Evolutionary conservation across 2,329 filamentous ascomycete genomes (phyloP).

Genomic region (Calcarisporium arbuscula): DNA sequence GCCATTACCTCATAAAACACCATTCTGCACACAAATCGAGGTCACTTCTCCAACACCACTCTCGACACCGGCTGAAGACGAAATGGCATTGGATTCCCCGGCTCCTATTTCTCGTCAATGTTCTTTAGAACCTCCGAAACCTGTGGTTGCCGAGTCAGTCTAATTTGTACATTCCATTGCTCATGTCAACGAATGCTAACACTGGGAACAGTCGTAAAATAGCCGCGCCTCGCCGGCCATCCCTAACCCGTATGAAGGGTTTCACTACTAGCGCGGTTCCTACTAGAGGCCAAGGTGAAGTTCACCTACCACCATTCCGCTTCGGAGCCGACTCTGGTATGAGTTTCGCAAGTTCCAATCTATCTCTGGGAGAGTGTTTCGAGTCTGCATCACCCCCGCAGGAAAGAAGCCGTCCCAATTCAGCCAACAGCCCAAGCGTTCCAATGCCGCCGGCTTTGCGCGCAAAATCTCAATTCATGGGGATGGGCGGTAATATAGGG

Average conservation of each 20-base stretch:
- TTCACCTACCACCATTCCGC: conserved; percentile 58
- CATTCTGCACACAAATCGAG: conserved; percentile 59
- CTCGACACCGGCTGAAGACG: conserved; percentile 37
- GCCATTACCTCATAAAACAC: conserved; percentile 79
- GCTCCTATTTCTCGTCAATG: conserved; percentile 38
- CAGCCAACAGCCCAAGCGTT: conserved; percentile 52
- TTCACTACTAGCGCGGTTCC: conserved; percentile 62
- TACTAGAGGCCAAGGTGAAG: conserved; percentile 41
- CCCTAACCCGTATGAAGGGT: conserved; percentile 67
- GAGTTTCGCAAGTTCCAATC: conserved; percentile 26
- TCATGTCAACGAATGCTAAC: conserved; percentile 16
- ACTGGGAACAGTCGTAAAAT: conserved; percentile 52
- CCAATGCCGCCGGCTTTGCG: conserved; percentile 54
- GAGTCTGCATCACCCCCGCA: conserved; percentile 66
- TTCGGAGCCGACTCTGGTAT: conserved; percentile 48
- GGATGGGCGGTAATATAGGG: conserved; percentile 43
- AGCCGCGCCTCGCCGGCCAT: conserved; percentile 65
- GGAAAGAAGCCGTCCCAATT: conserved; percentile 52
- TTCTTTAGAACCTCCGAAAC: conserved; percentile 43
- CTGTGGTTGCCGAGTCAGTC: conserved; percentile 47
- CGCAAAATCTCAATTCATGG: conserved; percentile 58
- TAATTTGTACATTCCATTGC: conserved; percentile 13
- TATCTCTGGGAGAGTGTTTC: conserved; percentile 76
- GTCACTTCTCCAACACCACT: conserved; percentile 67
- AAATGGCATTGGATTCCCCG: conserved; percentile 53